phyloP scores from a whole-genome alignment of 2,329 filamentous ascomycete species.

The Grosmannia serpens region DNA sequence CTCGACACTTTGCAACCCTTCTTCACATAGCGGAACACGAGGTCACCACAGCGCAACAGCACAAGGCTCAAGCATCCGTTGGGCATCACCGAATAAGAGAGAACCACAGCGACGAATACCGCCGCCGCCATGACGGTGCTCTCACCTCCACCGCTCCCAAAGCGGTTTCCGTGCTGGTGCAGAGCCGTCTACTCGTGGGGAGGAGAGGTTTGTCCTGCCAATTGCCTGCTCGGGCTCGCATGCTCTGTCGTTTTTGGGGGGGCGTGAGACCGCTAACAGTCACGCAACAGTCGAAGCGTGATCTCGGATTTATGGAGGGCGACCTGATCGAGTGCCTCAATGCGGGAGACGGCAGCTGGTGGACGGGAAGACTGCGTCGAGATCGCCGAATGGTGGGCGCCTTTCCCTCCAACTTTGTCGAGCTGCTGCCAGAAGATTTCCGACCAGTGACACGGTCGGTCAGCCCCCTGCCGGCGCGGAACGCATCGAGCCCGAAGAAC shows the following conservation, averaged over 20 bases:
- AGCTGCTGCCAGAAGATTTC: slow-evolving; percentile 76
- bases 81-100: neutral
- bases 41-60: neutral
- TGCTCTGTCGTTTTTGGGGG: too few species aligned
- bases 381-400: slow-evolving; percentile 85
- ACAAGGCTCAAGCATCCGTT: neutral
- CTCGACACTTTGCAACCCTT: neutral
- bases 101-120: neutral
- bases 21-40: neutral
- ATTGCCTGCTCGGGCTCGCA: neutral
- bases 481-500: slow-evolving; percentile 41
- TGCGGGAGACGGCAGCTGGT: slow-evolving; percentile 95
- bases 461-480: slow-evolving; percentile 47
- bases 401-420: slow-evolving; percentile 96
- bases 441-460: slow-evolving; percentile 57
- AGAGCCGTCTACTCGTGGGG: slow-evolving; percentile 88
- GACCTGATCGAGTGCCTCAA: slow-evolving; percentile 98
- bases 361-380: slow-evolving; percentile 83
- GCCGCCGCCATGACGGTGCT: slow-evolving; percentile 2
- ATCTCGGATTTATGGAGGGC: slow-evolving; percentile 93
- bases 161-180: slow-evolving; percentile 82
- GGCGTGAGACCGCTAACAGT: neutral
- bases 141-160: slow-evolving; percentile 46
- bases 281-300: slow-evolving; percentile 64
- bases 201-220: slow-evolving; percentile 50